Conservation (phyloP, 2,329 filamentous ascomycete genomes). For the Xylariomycetidae sp. region DNA sequence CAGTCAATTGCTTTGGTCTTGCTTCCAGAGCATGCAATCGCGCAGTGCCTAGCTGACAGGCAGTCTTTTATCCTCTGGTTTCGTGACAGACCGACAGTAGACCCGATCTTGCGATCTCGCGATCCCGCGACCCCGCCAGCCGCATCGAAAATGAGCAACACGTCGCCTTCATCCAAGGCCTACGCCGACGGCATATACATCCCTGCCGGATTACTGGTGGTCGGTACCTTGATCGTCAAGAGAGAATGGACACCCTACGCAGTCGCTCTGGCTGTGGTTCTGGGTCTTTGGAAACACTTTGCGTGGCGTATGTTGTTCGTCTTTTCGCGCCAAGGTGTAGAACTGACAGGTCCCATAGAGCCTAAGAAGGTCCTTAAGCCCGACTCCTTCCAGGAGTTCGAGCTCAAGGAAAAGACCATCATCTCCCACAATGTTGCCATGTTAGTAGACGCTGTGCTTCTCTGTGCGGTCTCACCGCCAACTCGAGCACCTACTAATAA, state of each 20-base stretch:
- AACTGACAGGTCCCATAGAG: slow-evolving; percentile 41
- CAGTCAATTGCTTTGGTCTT: no score
- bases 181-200: slow-evolving; percentile 79
- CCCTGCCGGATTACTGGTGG: slow-evolving; percentile 70
- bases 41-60: slow-evolving; percentile 1
- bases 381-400: slow-evolving; percentile 82
- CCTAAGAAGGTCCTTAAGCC: slow-evolving; percentile 81
- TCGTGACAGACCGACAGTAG: no score
- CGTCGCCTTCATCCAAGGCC: slow-evolving; percentile 46
- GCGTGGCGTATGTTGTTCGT: slow-evolving; percentile 55
- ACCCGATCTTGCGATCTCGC: not conserved
- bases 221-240: slow-evolving; percentile 74
- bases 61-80: no score
- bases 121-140: slow-evolving; percentile 1
- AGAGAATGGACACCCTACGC: slow-evolving; percentile 70
- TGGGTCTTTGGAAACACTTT: slow-evolving; percentile 68
- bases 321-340: not conserved
- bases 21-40: no score
- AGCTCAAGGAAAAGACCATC: slow-evolving; percentile 88
- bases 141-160: slow-evolving; percentile 29
- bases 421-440: slow-evolving; percentile 98
- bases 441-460: no score
- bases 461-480: no score
- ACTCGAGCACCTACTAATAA: slow-evolving; percentile 4
- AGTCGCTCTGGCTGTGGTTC: slow-evolving; percentile 54